A percentile compares a stretch with the other conserved stretches of the same genome.
phyloP scores from a whole-genome alignment of 73 alveolate genomes.

The Paramecium tetraurelia region DNA sequence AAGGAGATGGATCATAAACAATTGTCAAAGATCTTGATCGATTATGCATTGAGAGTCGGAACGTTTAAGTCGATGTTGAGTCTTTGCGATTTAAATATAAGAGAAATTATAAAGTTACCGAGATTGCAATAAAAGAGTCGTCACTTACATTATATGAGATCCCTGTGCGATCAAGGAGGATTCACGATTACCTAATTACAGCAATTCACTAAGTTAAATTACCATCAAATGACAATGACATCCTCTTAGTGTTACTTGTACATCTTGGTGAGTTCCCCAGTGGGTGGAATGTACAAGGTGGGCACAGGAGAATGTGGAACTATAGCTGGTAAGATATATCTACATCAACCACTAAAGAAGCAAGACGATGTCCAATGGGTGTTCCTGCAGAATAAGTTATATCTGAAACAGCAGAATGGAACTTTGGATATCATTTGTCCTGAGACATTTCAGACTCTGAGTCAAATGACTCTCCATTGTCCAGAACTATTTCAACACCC shows the following conservation, averaged over 20 bases:
- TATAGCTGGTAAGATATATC: constrained; percentile 81
- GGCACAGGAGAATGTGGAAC: constrained; percentile 89
- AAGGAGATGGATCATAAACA: not conserved
- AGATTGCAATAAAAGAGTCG: constrained; percentile 10
- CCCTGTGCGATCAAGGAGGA: constrained; percentile 71
- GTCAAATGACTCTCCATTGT: constrained; percentile 71
- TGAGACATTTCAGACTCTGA: constrained; percentile 66
- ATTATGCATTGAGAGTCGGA: constrained; percentile 60
- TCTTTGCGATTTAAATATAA: not conserved
- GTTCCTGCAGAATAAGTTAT: constrained; percentile 76
- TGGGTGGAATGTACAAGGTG: constrained; percentile 81
- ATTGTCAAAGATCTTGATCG: constrained; percentile 30
- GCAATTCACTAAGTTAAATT: constrained; percentile 59
- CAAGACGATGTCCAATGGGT: constrained; percentile 84
- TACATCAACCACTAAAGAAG: constrained; percentile 65
- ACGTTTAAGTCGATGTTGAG: constrained; percentile 53
- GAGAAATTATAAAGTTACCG: not conserved
- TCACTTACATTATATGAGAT: constrained; percentile 59
- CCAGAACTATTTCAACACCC: constrained; percentile 70
- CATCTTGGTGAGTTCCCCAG: constrained; percentile 68
- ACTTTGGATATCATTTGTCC: constrained; percentile 70
- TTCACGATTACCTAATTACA: constrained; percentile 64
- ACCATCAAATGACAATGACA: constrained; percentile 72
- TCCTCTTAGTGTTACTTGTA: constrained; percentile 79
- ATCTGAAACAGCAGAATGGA: constrained; percentile 71